Percentiles rank a stretch among this genome's conserved stretches.
Conservation (phyloP, 1,284 basidiomycete species). For the Trichosporon sp. region DNA sequence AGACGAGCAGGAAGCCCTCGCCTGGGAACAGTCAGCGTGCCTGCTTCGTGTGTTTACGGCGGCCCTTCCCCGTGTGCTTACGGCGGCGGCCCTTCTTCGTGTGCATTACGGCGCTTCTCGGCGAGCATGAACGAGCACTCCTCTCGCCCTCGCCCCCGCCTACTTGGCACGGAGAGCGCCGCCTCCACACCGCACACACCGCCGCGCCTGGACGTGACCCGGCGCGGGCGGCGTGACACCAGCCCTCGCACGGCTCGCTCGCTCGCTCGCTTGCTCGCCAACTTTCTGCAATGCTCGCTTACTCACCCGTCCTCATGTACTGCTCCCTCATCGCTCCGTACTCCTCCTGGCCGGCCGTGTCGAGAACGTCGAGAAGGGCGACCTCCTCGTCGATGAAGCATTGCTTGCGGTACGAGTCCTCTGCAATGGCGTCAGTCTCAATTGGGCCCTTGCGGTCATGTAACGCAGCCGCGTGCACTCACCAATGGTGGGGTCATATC, state of each 20-base stretch:
- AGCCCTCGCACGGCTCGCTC: not conserved
- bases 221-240: conserved; percentile 14
- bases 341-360: conserved; percentile 98
- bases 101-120: too few species aligned
- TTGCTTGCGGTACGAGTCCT: conserved; percentile 93
- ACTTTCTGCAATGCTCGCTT: not conserved
- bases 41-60: too few species aligned
- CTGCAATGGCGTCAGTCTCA: conserved; percentile 17
- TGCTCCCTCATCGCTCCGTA: conserved; percentile 61
- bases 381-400: conserved; percentile 97
- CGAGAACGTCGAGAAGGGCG: conserved; percentile 91
- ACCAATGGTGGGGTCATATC: conserved; percentile 90
- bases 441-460: conserved; percentile 1
- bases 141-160: too few species aligned
- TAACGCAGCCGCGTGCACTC: conserved; percentile 14
- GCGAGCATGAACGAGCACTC: too few species aligned
- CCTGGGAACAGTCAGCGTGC: conserved; percentile 71
- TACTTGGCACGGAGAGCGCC: too few species aligned
- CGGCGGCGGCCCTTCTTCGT: too few species aligned
- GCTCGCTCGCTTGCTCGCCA: not conserved
- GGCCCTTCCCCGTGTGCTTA: too few species aligned
- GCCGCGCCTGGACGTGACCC: too few species aligned
- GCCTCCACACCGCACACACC: conserved; percentile 3
- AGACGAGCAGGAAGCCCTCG: conserved; percentile 97
- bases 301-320: conserved; percentile 54